These are phyloP conservation scores for Fusarium irregulare DNA, from an alignment of 2,329 filamentous ascomycete genomes.

Conservation along the genomic window DNA sequence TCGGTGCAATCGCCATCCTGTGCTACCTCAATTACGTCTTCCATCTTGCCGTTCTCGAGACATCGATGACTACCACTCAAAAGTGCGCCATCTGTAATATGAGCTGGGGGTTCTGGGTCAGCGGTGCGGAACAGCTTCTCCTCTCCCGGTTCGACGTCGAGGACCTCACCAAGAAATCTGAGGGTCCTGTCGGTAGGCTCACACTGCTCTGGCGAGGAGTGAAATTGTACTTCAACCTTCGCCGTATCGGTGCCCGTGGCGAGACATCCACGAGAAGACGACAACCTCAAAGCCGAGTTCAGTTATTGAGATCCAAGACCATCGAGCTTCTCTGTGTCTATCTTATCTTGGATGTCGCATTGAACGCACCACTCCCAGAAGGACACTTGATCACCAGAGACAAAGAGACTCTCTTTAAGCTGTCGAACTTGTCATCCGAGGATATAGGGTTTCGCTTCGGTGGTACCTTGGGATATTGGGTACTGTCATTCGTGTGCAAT, in stretches of 20 bases:
- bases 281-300: background rate
- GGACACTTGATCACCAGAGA: background rate
- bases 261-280: background rate
- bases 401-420: background rate
- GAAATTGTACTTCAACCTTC: background rate
- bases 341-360: background rate
- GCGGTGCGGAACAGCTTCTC: background rate
- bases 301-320: background rate
- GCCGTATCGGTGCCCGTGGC: background rate
- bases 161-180: background rate
- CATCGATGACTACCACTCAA: background rate
- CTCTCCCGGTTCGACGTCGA: background rate
- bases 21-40: background rate
- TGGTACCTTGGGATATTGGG: background rate
- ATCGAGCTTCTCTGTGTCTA: background rate
- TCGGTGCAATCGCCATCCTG: background rate
- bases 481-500: background rate
- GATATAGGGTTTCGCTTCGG: background rate
- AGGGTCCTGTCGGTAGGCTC: accelerated
- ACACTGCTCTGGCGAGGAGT: background rate
- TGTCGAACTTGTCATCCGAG: background rate
- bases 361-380: background rate
- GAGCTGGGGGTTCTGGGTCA: constrained; percentile 3
- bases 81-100: background rate
- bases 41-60: background rate